These are phyloP conservation scores for Allomyces javanicus DNA, from an alignment of 192 early-diverging fungal genomes.

Conservation along the genomic window DNA sequence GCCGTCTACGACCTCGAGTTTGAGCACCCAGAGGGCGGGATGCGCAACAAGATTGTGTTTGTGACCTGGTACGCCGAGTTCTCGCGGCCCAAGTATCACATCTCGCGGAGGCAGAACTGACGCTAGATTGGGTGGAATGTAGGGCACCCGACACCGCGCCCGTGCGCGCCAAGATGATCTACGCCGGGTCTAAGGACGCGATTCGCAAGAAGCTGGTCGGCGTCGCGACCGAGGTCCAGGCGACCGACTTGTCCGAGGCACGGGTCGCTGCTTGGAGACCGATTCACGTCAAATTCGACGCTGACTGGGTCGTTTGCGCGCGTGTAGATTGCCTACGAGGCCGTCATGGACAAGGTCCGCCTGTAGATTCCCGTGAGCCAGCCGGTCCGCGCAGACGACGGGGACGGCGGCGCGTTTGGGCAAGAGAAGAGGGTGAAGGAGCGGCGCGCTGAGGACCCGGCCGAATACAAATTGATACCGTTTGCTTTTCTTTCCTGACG, in stretches of 20 bases:
- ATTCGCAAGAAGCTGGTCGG: conserved; percentile 54
- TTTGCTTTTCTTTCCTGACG: too few relatives aligned
- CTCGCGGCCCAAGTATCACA: too few relatives aligned
- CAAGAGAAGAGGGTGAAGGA: too few relatives aligned
- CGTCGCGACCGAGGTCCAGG: conserved; percentile 57
- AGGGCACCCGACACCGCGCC: conserved; percentile 62
- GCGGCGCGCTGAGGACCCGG: too few relatives aligned
- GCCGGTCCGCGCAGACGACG: too few relatives aligned
- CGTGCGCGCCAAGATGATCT: conserved; percentile 74
- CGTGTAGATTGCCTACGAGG: too few relatives aligned
- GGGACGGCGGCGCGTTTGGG: too few relatives aligned
- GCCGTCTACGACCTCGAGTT: conserved; percentile 79
- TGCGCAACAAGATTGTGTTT: conserved; percentile 73
- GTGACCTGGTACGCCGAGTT: conserved; percentile 59
- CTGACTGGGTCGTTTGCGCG: too few relatives aligned
- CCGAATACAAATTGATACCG: too few relatives aligned
- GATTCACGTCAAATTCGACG: too few relatives aligned
- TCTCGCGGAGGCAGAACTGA: background rate
- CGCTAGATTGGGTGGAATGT: background rate
- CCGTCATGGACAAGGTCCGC: too few relatives aligned
- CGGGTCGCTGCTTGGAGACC: background rate
- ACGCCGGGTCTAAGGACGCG: conserved; percentile 64
- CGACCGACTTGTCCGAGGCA: conserved; percentile 61
- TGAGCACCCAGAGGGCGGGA: conserved; percentile 36
- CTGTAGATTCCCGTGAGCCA: too few relatives aligned